Evolutionary conservation across 163 green algal species (phyloP), one percentile per base, ranked within the genome.

Genomic region (Chlorella variabilis): DNA sequence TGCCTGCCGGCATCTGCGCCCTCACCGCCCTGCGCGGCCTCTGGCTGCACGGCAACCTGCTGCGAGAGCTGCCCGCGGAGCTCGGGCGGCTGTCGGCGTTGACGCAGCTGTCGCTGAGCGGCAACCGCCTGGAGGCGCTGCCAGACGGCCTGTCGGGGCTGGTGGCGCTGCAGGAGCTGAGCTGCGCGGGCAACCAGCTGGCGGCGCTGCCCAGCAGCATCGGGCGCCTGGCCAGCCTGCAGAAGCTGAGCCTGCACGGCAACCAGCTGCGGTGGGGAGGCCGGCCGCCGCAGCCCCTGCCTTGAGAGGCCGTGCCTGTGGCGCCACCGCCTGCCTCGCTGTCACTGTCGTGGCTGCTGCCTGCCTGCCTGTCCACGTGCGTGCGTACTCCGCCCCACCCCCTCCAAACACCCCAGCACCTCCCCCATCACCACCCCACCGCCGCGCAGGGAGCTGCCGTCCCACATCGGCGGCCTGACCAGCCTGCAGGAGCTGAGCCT

Each of bases 31-130:
- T 91, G 45, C 36, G 88, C n/a, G 84, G 84, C 20, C 78, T 91
- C 18, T 91, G 84, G 86, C 70, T 90, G 38, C 88, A 92, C 78
- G 92, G 92, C 69, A 96, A 95, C 85, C 38, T 67, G 33, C 65
- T 96, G n/a, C 62, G 67, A 21, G 4, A 45, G 42, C 69, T 96
- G 65, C 90, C 91, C 1, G 59, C 29, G 3, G 15, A 31, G 4
- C 66, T 92, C 17, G 67, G 79, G 25, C 66, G 38, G 2, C 65
- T 86, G 23, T 39, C 75, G 13, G 62, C 71, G n/a, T 82, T 93
- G 11, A 66, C 54, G 0, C 78, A 81, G 62, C 78, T 91, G 25
- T 85, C 77, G 9, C 61, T 92, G 34, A 81, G 83, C 34, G 87
- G 89, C 68, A 94, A 93, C 73, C 36, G 70, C 25, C 58, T 94